A percentile compares a stretch with the other conserved stretches of the same genome.
phyloP scores from a whole-genome alignment of 2,329 filamentous ascomycete species.

The Ilyonectria destructans region DNA sequence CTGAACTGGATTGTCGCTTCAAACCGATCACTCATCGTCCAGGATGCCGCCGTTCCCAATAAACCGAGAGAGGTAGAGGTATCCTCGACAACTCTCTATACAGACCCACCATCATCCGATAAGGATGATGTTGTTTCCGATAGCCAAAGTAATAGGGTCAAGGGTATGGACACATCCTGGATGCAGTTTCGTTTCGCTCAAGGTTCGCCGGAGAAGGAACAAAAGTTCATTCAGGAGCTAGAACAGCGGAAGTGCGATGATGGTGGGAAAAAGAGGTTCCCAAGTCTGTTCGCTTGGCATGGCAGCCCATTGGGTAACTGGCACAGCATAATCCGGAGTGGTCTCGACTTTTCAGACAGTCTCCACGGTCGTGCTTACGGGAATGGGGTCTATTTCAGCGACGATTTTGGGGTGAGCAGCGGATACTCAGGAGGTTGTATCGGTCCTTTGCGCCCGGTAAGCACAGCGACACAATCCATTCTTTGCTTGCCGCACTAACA shows the following conservation, averaged over 20 bases:
- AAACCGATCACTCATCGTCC: slow-evolving; percentile 88
- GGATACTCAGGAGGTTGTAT: slow-evolving; percentile 26
- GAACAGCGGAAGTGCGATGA: slow-evolving; percentile 54
- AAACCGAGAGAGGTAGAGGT: not conserved
- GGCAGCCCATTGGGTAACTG: slow-evolving; percentile 85
- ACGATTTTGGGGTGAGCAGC: slow-evolving; percentile 32
- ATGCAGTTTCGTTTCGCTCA: slow-evolving; percentile 91
- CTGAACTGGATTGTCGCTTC: slow-evolving; percentile 93
- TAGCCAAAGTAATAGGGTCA: slow-evolving; percentile 61
- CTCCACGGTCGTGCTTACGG: slow-evolving; percentile 81
- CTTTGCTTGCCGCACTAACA: slow-evolving; percentile 17
- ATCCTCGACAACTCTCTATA: not conserved
- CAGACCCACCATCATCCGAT: not conserved
- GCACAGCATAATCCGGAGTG: slow-evolving; percentile 91
- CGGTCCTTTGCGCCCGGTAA: not conserved
- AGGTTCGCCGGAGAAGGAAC: slow-evolving; percentile 90
- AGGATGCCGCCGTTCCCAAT: slow-evolving; percentile 70
- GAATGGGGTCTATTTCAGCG: slow-evolving; percentile 86
- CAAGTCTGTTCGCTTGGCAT: slow-evolving; percentile 90
- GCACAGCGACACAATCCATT: not conserved
- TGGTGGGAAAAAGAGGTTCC: slow-evolving; percentile 61
- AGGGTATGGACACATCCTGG: slow-evolving; percentile 74
- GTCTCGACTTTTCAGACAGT: slow-evolving; percentile 79
- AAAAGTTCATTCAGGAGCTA: slow-evolving; percentile 79
- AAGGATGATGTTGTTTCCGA: not conserved